Evolutionary conservation across 139 green algal genomes (phyloP).

Genomic region (Pleodorina starrii): DNA sequence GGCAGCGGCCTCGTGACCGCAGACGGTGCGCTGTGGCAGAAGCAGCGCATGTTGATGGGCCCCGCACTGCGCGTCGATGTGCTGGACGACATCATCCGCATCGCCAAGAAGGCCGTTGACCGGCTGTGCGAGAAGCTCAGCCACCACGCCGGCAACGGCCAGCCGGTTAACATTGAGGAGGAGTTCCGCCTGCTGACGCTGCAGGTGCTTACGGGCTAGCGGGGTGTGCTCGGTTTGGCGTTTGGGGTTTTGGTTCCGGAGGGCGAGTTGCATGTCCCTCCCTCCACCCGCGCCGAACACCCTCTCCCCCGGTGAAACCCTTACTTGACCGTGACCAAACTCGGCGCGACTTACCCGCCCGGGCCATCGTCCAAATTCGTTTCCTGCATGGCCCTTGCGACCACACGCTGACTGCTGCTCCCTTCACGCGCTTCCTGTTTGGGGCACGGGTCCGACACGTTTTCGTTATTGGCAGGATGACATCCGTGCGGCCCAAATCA

Average conservation of each 20-base stretch:
- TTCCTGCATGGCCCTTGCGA: too few relatives aligned
- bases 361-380: too few relatives aligned
- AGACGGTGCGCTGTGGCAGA: conserved; percentile 91
- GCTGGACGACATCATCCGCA: conserved; percentile 90
- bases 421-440: too few relatives aligned
- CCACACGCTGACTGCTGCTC: too few relatives aligned
- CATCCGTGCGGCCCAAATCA: too few relatives aligned
- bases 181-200: conserved; percentile 94
- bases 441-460: too few relatives aligned
- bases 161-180: conserved; percentile 87
- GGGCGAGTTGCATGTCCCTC: too few relatives aligned
- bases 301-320: too few relatives aligned
- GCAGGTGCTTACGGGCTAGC: conserved; percentile 67
- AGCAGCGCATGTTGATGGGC: conserved; percentile 90
- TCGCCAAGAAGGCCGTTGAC: conserved; percentile 80
- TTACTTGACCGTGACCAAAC: too few relatives aligned
- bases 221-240: background rate
- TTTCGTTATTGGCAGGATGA: too few relatives aligned
- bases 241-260: background rate
- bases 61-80: conserved; percentile 90
- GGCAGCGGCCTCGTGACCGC: conserved; percentile 94
- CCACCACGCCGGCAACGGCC: conserved; percentile 59
- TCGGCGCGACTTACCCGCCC: too few relatives aligned
- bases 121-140: conserved; percentile 86
- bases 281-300: too few relatives aligned